Conservation (phyloP, 352 stramenopile species). For the Halophytophthora polymorphica region DNA sequence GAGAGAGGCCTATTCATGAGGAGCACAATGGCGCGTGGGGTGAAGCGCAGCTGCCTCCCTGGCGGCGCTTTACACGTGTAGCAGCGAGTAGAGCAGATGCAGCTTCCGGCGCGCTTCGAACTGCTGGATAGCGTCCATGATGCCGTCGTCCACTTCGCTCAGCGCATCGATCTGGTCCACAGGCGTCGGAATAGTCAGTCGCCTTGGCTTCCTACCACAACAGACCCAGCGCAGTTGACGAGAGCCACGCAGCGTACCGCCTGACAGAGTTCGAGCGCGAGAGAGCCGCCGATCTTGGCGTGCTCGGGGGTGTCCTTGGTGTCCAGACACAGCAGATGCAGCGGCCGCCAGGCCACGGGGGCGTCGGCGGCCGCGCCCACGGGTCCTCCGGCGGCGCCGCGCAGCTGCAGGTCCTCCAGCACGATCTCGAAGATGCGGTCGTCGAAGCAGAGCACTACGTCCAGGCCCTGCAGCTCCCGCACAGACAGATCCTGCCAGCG, state of each 20-base stretch:
- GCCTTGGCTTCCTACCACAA: conserved; percentile 3
- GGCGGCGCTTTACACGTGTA: conserved; percentile 41
- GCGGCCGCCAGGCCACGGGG: conserved; percentile 45
- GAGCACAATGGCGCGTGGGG: not conserved
- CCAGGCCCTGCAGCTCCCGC: conserved; percentile 67
- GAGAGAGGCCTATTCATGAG: not conserved
- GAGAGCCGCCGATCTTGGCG: conserved; percentile 76
- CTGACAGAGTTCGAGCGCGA: conserved; percentile 77
- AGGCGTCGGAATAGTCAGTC: not conserved
- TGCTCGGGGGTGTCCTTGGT: conserved; percentile 86
- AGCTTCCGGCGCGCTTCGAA: conserved; percentile 62
- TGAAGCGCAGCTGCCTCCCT: not conserved
- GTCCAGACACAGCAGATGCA: conserved; percentile 87
- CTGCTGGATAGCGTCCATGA: conserved; percentile 49
- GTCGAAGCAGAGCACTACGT: conserved; percentile 90
- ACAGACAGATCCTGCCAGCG: conserved; percentile 81
- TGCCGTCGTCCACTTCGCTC: conserved; percentile 38
- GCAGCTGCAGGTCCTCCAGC: conserved; percentile 72
- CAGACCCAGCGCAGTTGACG: not conserved
- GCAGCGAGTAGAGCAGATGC: conserved; percentile 61
- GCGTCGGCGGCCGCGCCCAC: conserved; percentile 27
- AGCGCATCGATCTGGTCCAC: conserved; percentile 48
- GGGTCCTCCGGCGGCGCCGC: conserved; percentile 27
- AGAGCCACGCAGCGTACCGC: conserved; percentile 25
- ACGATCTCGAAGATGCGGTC: conserved; percentile 89